Conservation (phyloP, 2,329 filamentous ascomycete genomes). For the Diaporthe nobilis region DNA sequence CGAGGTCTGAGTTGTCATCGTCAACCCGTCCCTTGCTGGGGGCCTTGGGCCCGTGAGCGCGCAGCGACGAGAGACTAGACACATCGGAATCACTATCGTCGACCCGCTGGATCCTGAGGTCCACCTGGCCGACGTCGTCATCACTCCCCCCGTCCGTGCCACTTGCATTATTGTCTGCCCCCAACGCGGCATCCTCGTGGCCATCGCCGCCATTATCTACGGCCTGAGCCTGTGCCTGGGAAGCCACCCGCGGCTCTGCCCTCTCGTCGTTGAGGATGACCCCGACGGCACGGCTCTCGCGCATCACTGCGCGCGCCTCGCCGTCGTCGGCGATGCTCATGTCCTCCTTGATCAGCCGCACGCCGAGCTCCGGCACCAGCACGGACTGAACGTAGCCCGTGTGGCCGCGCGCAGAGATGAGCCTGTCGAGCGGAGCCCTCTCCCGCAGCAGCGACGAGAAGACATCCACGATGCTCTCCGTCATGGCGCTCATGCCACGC, state of each 20-base stretch:
- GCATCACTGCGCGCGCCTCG: constrained; percentile 69
- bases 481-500: constrained; percentile 79
- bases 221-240: constrained; percentile 43
- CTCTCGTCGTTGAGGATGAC: constrained; percentile 77
- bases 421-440: constrained; percentile 72
- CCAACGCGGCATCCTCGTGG: constrained; percentile 46
- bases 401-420: constrained; percentile 77
- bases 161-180: constrained; percentile 42
- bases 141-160: constrained; percentile 44
- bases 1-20: neutral
- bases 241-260: constrained; percentile 59
- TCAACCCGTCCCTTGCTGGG: neutral
- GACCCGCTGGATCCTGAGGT: constrained; percentile 28
- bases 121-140: constrained; percentile 9
- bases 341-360: constrained; percentile 70
- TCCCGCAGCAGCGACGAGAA: constrained; percentile 74
- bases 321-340: constrained; percentile 58
- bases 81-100: constrained; percentile 38
- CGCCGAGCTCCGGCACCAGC: constrained; percentile 79
- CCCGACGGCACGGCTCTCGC: constrained; percentile 77
- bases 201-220: constrained; percentile 38
- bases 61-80: constrained; percentile 6
- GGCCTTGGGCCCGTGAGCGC: neutral
- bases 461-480: constrained; percentile 73
- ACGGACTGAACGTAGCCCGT: constrained; percentile 80